Conservation (phyloP, 768 basidiomycete species). For the Tephrocybe sp. region DNA sequence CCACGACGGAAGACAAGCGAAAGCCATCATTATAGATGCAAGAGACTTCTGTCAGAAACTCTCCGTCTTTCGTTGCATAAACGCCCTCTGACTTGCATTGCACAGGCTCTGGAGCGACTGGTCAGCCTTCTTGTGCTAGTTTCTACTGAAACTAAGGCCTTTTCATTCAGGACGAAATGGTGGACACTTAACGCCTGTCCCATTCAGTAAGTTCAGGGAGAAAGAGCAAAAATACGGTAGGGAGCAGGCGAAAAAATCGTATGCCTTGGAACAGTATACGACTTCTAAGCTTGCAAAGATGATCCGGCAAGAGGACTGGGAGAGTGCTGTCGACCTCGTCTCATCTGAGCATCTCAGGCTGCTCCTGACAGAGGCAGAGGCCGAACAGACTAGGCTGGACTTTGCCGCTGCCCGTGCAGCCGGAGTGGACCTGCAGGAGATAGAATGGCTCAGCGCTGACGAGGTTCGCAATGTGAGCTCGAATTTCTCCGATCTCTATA, state of each 20-base stretch:
- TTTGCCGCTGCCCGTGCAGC: slow-evolving; percentile 40
- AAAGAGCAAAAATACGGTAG: slow-evolving; percentile 41
- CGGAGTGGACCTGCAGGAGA: slow-evolving; percentile 43
- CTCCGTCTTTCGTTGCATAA: neutral
- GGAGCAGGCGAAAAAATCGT: slow-evolving; percentile 53
- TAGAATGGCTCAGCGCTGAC: slow-evolving; percentile 45
- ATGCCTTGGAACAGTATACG: slow-evolving; percentile 60
- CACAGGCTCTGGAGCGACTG: slow-evolving; percentile 76
- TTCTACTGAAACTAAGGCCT: neutral
- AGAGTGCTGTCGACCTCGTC: slow-evolving; percentile 60
- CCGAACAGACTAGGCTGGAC: slow-evolving; percentile 24
- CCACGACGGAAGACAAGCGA: slow-evolving; percentile 6
- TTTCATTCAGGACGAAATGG: slow-evolving; percentile 68
- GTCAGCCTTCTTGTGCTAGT: slow-evolving; percentile 33
- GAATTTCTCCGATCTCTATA: slow-evolving; percentile 28
- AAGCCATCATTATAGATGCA: slow-evolving; percentile 72
- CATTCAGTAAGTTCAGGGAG: slow-evolving; percentile 44
- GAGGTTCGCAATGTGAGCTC: slow-evolving; percentile 4
- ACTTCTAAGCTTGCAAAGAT: slow-evolving; percentile 47
- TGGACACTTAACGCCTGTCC: slow-evolving; percentile 63
- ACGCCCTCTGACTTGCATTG: neutral
- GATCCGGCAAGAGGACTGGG: slow-evolving; percentile 42
- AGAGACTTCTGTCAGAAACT: slow-evolving; percentile 74
- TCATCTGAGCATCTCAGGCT: slow-evolving; percentile 53
- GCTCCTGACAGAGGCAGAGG: slow-evolving; percentile 47